Conservation (phyloP, 106 monocot genomes). For the Apostasia ramifera region DNA sequence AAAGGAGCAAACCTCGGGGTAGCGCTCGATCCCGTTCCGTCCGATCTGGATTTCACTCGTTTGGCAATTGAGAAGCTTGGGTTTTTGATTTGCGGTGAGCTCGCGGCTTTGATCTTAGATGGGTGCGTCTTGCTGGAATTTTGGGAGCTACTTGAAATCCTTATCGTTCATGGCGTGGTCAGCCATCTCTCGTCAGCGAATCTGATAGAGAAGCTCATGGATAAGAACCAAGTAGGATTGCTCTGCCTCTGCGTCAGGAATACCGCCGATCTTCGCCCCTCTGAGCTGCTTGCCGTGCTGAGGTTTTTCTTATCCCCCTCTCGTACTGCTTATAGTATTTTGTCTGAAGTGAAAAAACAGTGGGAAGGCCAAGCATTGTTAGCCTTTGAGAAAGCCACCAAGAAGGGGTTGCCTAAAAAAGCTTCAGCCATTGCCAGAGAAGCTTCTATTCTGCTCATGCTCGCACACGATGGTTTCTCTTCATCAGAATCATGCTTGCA, state of each 20-base stretch:
- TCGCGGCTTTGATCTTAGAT: slow-evolving; percentile 26
- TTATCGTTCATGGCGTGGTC: slow-evolving; percentile 23
- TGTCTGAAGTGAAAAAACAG: slow-evolving; percentile 49
- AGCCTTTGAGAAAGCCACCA: slow-evolving; percentile 45
- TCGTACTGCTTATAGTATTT: slow-evolving; percentile 26
- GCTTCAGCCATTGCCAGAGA: slow-evolving; percentile 26
- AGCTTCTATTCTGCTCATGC: slow-evolving; percentile 62
- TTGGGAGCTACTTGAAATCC: slow-evolving; percentile 37
- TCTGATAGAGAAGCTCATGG: slow-evolving; percentile 47
- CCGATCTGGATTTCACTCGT: slow-evolving; percentile 5
- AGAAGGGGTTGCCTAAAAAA: slow-evolving; percentile 27
- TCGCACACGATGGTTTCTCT: slow-evolving; percentile 72
- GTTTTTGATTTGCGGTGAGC: slow-evolving; percentile 21
- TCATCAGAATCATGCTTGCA: slow-evolving; percentile 74
- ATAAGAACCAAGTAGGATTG: slow-evolving; percentile 34
- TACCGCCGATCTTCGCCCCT: slow-evolving; percentile 29
- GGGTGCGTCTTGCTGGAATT: slow-evolving; percentile 30
- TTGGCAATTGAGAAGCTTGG: slow-evolving; percentile 19
- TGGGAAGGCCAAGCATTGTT: slow-evolving; percentile 61
- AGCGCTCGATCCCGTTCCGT: neutral
- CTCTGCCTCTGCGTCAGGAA: slow-evolving; percentile 42
- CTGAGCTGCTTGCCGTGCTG: slow-evolving; percentile 34
- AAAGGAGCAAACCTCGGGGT: slow-evolving; percentile 2
- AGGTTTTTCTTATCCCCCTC: slow-evolving; percentile 54
- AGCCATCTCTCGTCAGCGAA: slow-evolving; percentile 16